A percentile compares a stretch with the other conserved stretches of the same genome.
Evolutionary conservation across 2,329 filamentous ascomycete species (phyloP).

Genomic region (Chaetomium sp.): DNA sequence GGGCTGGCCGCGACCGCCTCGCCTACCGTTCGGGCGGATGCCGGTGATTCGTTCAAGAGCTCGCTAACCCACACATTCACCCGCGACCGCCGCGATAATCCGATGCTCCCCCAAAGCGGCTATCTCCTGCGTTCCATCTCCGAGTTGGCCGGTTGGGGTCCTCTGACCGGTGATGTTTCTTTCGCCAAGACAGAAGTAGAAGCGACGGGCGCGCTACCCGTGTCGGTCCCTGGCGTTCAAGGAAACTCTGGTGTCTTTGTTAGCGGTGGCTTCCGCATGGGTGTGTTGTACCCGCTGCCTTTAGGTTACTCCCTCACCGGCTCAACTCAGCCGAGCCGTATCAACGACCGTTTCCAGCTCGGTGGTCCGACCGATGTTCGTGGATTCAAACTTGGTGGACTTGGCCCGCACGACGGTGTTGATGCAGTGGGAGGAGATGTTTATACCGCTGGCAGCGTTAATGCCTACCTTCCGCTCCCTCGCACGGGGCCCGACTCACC

Average conservation of each 20-base stretch:
- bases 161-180: slow-evolving; percentile 80
- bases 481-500: slow-evolving; percentile 75
- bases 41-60: slow-evolving; percentile 86
- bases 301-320: slow-evolving; percentile 48
- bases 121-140: slow-evolving; percentile 71
- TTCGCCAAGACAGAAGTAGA: slow-evolving; percentile 92
- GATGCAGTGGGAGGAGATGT: slow-evolving; percentile 89
- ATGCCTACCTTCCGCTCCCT: slow-evolving; percentile 78
- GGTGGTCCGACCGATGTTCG: slow-evolving; percentile 92
- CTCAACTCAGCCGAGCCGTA: slow-evolving; percentile 60
- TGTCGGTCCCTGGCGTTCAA: slow-evolving; percentile 59
- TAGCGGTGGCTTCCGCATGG: slow-evolving; percentile 73
- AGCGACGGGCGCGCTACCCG: slow-evolving; percentile 65
- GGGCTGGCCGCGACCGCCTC: slow-evolving; percentile 69
- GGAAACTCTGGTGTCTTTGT: slow-evolving; percentile 73
- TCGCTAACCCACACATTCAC: slow-evolving; percentile 76
- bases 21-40: slow-evolving; percentile 73
- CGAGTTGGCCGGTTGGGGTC: slow-evolving; percentile 82
- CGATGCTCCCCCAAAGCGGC: slow-evolving; percentile 74
- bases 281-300: slow-evolving; percentile 75
- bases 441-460: slow-evolving; percentile 83
- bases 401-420: slow-evolving; percentile 78
- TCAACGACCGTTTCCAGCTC: slow-evolving; percentile 93
- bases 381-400: slow-evolving; percentile 81
- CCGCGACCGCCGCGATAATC: slow-evolving; percentile 74